These are phyloP conservation scores for Quercus lobata DNA, from an alignment of 331 rosid genomes.

Conservation along the genomic window DNA sequence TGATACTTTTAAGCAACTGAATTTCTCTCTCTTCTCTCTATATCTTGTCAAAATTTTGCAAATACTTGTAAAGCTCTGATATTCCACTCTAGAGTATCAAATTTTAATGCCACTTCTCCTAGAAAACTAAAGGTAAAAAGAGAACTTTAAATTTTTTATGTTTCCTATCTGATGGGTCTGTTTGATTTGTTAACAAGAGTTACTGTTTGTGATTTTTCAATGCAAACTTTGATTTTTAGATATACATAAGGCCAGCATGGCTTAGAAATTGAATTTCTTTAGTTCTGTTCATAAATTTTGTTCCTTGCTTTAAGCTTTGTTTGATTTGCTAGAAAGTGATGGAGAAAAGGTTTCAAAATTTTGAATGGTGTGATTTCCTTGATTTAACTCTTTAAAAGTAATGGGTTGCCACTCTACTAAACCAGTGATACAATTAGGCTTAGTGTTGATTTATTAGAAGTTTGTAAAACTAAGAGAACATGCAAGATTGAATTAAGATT, in stretches of 20 bases:
- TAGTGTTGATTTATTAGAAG: neutral
- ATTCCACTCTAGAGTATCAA: neutral
- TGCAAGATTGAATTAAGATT: neutral
- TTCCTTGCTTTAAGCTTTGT: neutral
- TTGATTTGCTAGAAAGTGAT: neutral
- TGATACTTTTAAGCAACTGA: constrained; percentile 44
- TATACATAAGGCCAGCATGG: constrained; percentile 6
- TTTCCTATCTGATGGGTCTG: neutral
- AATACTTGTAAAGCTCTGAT: neutral
- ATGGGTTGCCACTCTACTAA: neutral
- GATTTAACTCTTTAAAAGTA: neutral
- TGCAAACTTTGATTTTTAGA: neutral
- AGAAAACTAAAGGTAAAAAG: constrained; percentile 39
- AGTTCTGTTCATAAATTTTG: neutral
- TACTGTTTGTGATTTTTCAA: neutral
- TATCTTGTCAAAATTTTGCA: constrained; percentile 3
- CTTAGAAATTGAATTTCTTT: neutral
- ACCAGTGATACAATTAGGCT: neutral
- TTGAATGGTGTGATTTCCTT: neutral
- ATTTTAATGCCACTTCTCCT: constrained; percentile 31
- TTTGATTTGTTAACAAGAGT: neutral
- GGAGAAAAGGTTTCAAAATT: neutral
- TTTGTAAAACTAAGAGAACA: neutral
- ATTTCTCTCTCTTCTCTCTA: neutral
- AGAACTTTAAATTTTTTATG: neutral